Conservation (phyloP, 345 rosid genomes). For the Salix caprea region DNA sequence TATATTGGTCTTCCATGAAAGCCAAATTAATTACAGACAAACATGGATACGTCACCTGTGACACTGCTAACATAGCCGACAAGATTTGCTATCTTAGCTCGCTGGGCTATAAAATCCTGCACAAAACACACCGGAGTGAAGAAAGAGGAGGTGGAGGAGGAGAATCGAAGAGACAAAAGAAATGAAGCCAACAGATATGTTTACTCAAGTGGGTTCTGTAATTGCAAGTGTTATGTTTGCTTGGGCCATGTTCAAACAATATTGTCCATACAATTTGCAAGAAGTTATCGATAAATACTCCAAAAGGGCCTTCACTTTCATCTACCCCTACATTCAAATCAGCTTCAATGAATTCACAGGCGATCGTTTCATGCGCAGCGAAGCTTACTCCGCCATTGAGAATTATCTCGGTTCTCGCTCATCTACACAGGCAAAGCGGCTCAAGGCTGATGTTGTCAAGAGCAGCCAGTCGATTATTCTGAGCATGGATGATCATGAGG, state of each 20-base stretch:
- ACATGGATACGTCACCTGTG: no score
- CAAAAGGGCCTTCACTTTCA: neutral
- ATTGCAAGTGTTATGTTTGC: neutral
- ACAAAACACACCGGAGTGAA: neutral
- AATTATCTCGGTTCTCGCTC: neutral
- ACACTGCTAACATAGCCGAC: neutral
- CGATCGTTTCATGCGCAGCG: neutral
- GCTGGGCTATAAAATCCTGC: neutral
- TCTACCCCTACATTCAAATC: conserved; percentile 1
- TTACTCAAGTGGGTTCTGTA: neutral
- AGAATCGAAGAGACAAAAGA: neutral
- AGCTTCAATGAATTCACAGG: conserved; percentile 3
- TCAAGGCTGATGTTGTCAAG: conserved; percentile 4
- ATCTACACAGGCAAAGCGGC: neutral
- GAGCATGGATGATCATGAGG: conserved; percentile 2
- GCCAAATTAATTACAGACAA: no score
- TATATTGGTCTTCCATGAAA: no score
- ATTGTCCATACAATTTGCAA: neutral
- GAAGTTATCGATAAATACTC: neutral
- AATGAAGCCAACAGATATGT: neutral
- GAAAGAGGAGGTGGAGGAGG: neutral
- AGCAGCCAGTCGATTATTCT: conserved; percentile 1
- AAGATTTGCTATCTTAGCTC: neutral
- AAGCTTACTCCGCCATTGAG: neutral
- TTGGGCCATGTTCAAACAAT: neutral